Percentiles rank a stretch among this genome's conserved stretches.
phyloP scores from a whole-genome alignment of 2,329 filamentous ascomycete species.

The Monosporascus sp. region DNA sequence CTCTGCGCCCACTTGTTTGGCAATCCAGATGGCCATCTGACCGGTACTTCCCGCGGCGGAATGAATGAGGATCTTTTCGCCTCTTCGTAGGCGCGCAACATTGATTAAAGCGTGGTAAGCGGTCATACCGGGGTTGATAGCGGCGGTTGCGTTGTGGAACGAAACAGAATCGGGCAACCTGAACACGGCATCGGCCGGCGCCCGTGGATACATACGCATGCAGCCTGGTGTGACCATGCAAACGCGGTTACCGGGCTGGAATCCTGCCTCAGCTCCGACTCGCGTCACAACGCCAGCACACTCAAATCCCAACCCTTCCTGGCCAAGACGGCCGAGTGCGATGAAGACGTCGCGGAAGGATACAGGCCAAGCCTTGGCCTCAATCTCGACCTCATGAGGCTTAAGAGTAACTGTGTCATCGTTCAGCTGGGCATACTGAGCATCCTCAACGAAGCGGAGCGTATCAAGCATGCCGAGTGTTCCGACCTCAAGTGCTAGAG shows the following conservation, averaged over 20 bases:
- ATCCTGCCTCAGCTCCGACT: conserved; percentile 8
- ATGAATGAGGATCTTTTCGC: conserved; percentile 11
- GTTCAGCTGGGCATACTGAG: background rate
- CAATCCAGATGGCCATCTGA: conserved; percentile 2
- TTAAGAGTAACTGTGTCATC: background rate
- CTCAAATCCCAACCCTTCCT: background rate
- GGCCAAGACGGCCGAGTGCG: background rate
- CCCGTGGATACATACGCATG: conserved; percentile 6
- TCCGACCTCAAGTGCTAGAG: background rate
- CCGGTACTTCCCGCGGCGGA: conserved; percentile 5
- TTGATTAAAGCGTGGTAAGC: conserved; percentile 17
- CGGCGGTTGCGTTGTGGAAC: background rate
- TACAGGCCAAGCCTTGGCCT: background rate
- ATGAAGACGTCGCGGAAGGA: conserved; percentile 1
- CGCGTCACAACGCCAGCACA: conserved; percentile 25
- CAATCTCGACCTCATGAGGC: background rate
- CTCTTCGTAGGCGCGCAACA: conserved; percentile 14
- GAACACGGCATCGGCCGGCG: background rate
- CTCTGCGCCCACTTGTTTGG: conserved; percentile 4
- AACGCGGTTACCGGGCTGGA: conserved; percentile 7
- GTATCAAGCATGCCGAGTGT: conserved; percentile 7
- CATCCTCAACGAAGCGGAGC: conserved; percentile 1
- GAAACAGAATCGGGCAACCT: background rate
- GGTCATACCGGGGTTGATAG: conserved; percentile 8
- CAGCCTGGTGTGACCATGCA: background rate